A percentile compares a stretch with the other conserved stretches of the same genome.
Conservation (phyloP, 371 early-diverging fungal species). For the Thermomucor indicae-seudaticae region DNA sequence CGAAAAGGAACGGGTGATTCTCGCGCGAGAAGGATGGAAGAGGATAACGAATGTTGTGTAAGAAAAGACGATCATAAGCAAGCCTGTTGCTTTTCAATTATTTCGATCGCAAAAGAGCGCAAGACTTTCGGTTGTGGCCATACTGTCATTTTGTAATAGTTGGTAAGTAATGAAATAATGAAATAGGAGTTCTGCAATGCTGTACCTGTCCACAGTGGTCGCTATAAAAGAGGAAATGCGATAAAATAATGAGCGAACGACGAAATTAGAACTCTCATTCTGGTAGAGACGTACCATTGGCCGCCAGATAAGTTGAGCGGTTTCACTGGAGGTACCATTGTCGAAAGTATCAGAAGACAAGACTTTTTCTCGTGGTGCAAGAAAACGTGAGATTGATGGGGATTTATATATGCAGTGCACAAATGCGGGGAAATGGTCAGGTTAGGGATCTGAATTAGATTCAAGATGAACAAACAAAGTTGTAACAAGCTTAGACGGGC, state of each 20-base stretch:
- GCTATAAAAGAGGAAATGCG: constrained; percentile 1
- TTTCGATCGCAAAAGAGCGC: neutral
- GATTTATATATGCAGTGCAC: no score
- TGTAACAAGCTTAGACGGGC: no score
- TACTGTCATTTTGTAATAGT: constrained; percentile 3
- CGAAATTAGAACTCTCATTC: neutral
- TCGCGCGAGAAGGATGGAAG: neutral
- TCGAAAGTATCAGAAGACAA: no score
- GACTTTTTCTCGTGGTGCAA: no score
- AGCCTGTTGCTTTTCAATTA: neutral
- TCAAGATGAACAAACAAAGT: no score
- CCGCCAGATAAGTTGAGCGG: constrained; percentile 27
- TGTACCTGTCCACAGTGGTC: constrained; percentile 25
- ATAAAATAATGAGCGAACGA: neutral
- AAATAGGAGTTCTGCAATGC: neutral
- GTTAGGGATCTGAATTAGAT: no score
- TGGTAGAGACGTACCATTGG: constrained; percentile 16
- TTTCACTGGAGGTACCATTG: constrained; percentile 15
- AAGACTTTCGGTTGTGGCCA: constrained; percentile 4
- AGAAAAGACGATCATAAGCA: neutral
- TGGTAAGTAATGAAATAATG: neutral
- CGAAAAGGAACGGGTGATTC: no score
- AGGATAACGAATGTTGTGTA: neutral
- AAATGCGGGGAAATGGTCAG: no score
- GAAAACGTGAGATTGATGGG: no score